Conservation (phyloP, 2,329 filamentous ascomycete species). For the Penicillium carneum region DNA sequence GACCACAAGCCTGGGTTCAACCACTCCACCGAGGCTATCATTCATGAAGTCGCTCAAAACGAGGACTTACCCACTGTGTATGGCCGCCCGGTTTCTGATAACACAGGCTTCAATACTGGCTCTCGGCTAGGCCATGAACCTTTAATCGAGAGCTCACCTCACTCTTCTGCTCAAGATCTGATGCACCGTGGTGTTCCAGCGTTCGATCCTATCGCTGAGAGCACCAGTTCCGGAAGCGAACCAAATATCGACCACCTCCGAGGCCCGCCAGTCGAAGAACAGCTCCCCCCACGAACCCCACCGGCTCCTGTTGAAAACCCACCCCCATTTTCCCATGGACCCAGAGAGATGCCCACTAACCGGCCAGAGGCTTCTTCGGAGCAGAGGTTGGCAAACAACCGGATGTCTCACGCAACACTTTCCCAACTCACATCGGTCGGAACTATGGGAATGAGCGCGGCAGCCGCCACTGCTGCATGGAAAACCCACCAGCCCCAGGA, state of each 20-base stretch:
- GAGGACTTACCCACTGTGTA: conserved; percentile 31
- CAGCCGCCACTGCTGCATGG: conserved; percentile 47
- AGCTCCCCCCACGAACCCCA: conserved; percentile 61
- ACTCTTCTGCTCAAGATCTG: conserved; percentile 49
- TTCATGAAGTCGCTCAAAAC: conserved; percentile 38
- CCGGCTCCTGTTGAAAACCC: conserved; percentile 80
- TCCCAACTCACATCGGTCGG: conserved; percentile 78
- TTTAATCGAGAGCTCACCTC: conserved; percentile 42
- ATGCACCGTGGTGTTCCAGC: conserved; percentile 35
- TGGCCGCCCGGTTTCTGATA: conserved; percentile 47
- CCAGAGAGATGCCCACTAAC: conserved; percentile 72
- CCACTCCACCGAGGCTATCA: conserved; percentile 48
- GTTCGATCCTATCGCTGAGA: conserved; percentile 42
- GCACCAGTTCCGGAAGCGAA: conserved; percentile 54
- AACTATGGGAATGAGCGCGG: conserved; percentile 55
- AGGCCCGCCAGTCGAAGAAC: conserved; percentile 43
- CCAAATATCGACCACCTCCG: conserved; percentile 30
- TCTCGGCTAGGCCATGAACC: conserved; percentile 25
- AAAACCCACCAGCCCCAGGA: conserved; percentile 40
- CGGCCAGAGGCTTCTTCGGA: conserved; percentile 78
- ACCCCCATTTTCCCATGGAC: conserved; percentile 78
- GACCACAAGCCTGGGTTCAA: conserved; percentile 41
- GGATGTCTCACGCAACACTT: conserved; percentile 82
- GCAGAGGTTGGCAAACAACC: conserved; percentile 79
- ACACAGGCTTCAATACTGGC: conserved; percentile 33